phyloP scores from a whole-genome alignment of 257 asterid species.

The Solanum bukasovii region DNA sequence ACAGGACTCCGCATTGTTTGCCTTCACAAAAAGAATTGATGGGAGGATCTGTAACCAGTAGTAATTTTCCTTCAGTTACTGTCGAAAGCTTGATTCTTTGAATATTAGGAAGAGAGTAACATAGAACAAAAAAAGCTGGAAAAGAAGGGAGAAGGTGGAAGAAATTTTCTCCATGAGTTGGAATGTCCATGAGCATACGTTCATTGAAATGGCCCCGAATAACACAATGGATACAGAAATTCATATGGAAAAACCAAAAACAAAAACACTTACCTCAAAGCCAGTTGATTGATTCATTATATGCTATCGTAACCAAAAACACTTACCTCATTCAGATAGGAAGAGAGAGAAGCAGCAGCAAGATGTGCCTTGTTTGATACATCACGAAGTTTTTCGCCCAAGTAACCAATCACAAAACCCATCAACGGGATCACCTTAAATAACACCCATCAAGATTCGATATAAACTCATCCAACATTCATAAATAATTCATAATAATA shows the following conservation, averaged over 20 bases:
- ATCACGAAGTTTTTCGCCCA: slow-evolving; percentile 75
- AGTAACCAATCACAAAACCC: slow-evolving; percentile 55
- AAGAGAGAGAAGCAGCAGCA: slow-evolving; percentile 64
- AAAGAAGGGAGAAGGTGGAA: background rate
- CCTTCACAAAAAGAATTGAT: slow-evolving; percentile 83
- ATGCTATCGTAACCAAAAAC: background rate
- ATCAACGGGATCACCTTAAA: slow-evolving; percentile 61
- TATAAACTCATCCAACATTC: background rate
- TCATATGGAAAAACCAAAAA: background rate
- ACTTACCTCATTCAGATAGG: slow-evolving; percentile 76
- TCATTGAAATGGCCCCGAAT: background rate
- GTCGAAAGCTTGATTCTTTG: background rate
- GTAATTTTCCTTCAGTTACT: background rate
- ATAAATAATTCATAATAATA: background rate
- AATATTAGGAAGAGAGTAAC: background rate
- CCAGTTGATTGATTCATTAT: background rate
- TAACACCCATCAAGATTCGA: slow-evolving; percentile 3
- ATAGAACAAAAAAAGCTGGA: background rate
- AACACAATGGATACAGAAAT: background rate
- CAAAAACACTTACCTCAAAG: no score
- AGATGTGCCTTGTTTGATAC: slow-evolving; percentile 63
- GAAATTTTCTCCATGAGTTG: background rate
- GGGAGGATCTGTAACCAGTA: slow-evolving; percentile 56
- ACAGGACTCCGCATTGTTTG: slow-evolving; percentile 62
- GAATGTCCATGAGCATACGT: background rate